These are phyloP conservation scores for Cytospora piceicola DNA, from an alignment of 2,329 filamentous ascomycete species.

Conservation along the genomic window DNA sequence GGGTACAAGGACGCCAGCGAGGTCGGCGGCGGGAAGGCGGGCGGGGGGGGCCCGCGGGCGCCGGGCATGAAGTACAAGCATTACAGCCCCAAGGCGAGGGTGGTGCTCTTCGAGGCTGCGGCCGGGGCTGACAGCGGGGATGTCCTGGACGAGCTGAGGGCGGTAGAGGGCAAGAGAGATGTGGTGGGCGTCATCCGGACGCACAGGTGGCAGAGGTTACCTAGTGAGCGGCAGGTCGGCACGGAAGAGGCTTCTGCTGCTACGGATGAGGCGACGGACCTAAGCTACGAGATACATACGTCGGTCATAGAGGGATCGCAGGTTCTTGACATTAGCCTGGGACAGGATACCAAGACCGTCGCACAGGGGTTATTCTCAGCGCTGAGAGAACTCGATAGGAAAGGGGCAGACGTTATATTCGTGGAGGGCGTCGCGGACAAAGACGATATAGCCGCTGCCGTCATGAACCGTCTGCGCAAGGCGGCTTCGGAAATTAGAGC, in stretches of 20 bases:
- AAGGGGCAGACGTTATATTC: conserved; percentile 79
- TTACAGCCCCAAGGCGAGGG: conserved; percentile 87
- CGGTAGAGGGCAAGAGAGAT: conserved; percentile 33
- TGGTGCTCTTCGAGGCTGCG: conserved; percentile 76
- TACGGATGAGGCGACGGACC: conserved; percentile 36
- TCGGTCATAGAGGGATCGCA: conserved; percentile 42
- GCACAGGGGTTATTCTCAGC: conserved; percentile 88
- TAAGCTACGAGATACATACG: conserved; percentile 45
- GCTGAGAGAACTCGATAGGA: conserved; percentile 80
- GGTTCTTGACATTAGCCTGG: conserved; percentile 74
- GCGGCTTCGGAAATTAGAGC: conserved; percentile 63
- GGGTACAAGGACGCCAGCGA: conserved; percentile 80
- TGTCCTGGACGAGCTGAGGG: conserved; percentile 41
- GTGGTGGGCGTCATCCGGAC: conserved; percentile 61
- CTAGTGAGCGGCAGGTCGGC: conserved; percentile 43
- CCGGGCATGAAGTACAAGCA: conserved; percentile 99
- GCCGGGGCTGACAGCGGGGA: conserved; percentile 43
- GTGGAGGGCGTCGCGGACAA: conserved; percentile 86
- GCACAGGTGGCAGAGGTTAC: conserved; percentile 53
- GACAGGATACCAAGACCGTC: conserved; percentile 71
- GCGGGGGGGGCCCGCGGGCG: conserved; percentile 68
- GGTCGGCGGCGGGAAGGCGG: conserved; percentile 52
- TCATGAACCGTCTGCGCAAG: conserved; percentile 83
- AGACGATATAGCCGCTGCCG: conserved; percentile 81
- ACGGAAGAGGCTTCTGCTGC: conserved; percentile 33